phyloP scores from a whole-genome alignment of 495 filamentous ascomycete species.

The Neurospora sp. region DNA sequence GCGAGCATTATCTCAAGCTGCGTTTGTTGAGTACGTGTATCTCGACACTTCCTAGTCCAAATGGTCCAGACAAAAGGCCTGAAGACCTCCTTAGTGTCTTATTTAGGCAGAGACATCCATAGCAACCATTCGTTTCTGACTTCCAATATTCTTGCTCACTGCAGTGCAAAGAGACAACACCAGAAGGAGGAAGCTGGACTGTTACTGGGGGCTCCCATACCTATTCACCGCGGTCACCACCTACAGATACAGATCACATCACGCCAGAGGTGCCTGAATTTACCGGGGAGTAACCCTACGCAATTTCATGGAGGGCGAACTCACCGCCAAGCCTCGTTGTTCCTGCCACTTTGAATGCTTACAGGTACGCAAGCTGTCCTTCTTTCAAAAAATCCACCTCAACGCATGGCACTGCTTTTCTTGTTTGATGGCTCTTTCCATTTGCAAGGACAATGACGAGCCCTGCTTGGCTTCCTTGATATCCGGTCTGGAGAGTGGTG shows the following conservation, averaged over 20 bases:
- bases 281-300: not conserved
- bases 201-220: not conserved
- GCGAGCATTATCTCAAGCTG: not conserved
- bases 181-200: not conserved
- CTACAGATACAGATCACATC: not conserved
- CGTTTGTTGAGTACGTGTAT: not conserved
- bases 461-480: not conserved
- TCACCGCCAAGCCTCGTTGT: not conserved
- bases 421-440: not conserved
- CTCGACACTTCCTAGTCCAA: not conserved
- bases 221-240: not conserved
- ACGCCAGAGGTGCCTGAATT: not conserved
- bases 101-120: not conserved
- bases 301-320: not conserved
- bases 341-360: not conserved
- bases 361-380: not conserved
- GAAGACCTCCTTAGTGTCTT: not conserved
- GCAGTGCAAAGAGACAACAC: not conserved
- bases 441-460: not conserved
- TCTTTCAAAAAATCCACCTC: not conserved
- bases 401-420: not conserved
- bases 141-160: not conserved
- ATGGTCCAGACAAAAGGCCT: not conserved
- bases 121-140: not conserved
- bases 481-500: not conserved